Base-by-base conservation (phyloP, 371 early-diverging fungal species). In the Smittium culicis region DNA sequence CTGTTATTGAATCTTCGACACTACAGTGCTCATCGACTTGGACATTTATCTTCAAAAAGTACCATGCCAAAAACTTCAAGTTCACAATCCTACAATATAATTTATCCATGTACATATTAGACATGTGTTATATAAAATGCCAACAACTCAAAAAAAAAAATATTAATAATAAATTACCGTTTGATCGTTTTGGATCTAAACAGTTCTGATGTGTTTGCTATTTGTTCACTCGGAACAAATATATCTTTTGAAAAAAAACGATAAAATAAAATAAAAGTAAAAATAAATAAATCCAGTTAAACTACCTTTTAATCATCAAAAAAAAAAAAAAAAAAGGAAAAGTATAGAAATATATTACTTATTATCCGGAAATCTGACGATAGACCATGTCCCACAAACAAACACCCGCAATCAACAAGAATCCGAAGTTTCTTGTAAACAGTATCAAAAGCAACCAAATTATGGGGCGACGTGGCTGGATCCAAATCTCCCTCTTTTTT, bases 361-460 rank as follows among this genome's bases (percentile, higher is more conserved):
- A 93, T 91, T 32, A 86, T 90, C 63, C 97, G 83, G 71, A 94
- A 93, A 74, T 96, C 97, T 66, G 93, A 93, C 57, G 86, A 86
- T 62, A 96, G 75, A 0, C 94, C 95, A 68, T 96, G 97, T 0
- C 97, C 97, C 28, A 96, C 86, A 74, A 96, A 92, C 2, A 88
- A 79, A 72, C 93, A 92, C 3, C 91, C 91, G 61, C 87, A 71
- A 75, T 96, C 95, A 0, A 93, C 87, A 34, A 96, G 77, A 33
- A 88, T 69, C 0, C 95, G 84, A 34, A 96, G 81, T 66, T 93
- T 90, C 71, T 87, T 88, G 77, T 94, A 96, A 0, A 88, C 89
- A 5, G 84, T 84, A 72, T 96, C 95, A 57, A 92, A 80, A 1
- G 92, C 85, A 1, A 94, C 91, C 0, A 96, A 79, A 0, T 86